Percentiles rank a stretch among this genome's conserved stretches.
These are phyloP conservation scores for Penstemon newberryi DNA, from an alignment of 257 asterid genomes.

Conservation along the genomic window DNA sequence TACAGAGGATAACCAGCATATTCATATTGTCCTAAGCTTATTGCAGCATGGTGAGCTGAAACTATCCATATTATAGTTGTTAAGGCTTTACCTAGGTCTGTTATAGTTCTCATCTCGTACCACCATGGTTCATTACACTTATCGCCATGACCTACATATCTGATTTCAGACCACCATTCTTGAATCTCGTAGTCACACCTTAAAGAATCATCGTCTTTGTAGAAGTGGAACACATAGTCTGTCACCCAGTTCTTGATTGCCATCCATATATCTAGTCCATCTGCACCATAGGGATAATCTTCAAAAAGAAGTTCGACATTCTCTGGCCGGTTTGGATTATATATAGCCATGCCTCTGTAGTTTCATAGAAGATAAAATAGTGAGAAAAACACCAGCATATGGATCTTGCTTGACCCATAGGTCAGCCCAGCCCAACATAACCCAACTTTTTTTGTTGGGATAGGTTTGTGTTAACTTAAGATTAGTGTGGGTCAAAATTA, in stretches of 20 bases:
- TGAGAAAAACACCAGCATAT: background rate
- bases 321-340: conserved; percentile 34
- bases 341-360: conserved; percentile 47
- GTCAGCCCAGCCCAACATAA: no score
- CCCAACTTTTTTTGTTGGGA: no score
- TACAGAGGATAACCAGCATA: conserved; percentile 50
- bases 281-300: conserved; percentile 55
- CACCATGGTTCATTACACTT: conserved; percentile 45
- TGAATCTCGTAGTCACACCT: conserved; percentile 43
- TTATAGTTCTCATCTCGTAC: conserved; percentile 42
- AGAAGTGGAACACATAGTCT: conserved; percentile 39
- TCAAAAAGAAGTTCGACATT: conserved; percentile 47
- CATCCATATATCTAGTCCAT: conserved; percentile 55
- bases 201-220: conserved; percentile 38
- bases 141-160: conserved; percentile 49
- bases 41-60: conserved; percentile 47
- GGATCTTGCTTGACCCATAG: no score
- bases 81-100: conserved; percentile 38
- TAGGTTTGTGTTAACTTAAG: no score
- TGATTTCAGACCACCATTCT: conserved; percentile 57
- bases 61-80: conserved; percentile 51
- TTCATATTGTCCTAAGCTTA: conserved; percentile 44
- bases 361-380: conserved; percentile 13
- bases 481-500: no score
- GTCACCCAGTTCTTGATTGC: conserved; percentile 49